A percentile compares a stretch with the other conserved stretches of the same genome.
These are phyloP conservation scores for Talaromyces marneffei DNA, from an alignment of 2,329 filamentous ascomycete genomes.

Conservation along the genomic window DNA sequence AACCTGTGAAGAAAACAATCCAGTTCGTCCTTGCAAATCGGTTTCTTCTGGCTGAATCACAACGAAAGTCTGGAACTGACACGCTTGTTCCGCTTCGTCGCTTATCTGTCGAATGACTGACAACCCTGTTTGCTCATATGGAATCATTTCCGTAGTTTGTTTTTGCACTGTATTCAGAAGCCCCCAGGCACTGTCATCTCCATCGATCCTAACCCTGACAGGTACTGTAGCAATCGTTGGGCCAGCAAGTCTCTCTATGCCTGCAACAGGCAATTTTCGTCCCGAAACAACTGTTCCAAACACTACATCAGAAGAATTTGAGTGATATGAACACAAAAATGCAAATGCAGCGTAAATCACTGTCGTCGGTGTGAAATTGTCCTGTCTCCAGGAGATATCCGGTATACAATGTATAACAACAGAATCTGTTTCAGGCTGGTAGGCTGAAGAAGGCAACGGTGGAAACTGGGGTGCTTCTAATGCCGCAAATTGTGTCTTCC, in stretches of 20 bases:
- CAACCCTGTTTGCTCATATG: slow-evolving; percentile 53
- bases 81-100: slow-evolving; percentile 33
- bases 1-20: background rate
- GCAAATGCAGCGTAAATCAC: slow-evolving; percentile 27
- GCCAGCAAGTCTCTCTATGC: slow-evolving; percentile 35
- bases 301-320: slow-evolving; percentile 19
- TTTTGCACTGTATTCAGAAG: slow-evolving; percentile 1
- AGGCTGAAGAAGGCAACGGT: slow-evolving; percentile 3
- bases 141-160: slow-evolving; percentile 49
- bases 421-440: slow-evolving; percentile 7
- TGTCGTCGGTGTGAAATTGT: slow-evolving; percentile 5
- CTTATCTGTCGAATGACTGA: slow-evolving; percentile 47
- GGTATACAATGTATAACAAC: background rate
- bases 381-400: background rate
- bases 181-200: slow-evolving; percentile 38
- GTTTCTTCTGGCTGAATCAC: slow-evolving; percentile 23
- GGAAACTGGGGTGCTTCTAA: slow-evolving; percentile 2
- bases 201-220: slow-evolving; percentile 29
- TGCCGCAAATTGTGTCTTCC: slow-evolving; percentile 1
- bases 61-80: slow-evolving; percentile 36
- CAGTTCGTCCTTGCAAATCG: background rate
- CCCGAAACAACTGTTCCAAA: slow-evolving; percentile 26
- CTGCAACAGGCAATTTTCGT: slow-evolving; percentile 31
- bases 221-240: slow-evolving; percentile 14
- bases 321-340: slow-evolving; percentile 14